Evolutionary conservation across 83 land plant genomes (phyloP).

Genomic region (Thuja plicata): DNA sequence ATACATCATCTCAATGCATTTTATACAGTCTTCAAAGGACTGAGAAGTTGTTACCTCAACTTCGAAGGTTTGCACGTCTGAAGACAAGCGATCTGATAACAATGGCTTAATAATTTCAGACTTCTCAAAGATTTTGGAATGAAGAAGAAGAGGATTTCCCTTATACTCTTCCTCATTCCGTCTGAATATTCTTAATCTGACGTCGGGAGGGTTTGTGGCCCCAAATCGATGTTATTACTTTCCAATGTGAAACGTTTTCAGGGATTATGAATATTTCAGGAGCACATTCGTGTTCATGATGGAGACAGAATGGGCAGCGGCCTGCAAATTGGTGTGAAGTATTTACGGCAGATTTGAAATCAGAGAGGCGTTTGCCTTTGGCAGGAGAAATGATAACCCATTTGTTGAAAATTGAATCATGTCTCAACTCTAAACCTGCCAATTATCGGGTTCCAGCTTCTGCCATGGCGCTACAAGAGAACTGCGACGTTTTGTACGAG

Average conservation of each 20-base stretch:
- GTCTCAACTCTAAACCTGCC: constrained; percentile 25
- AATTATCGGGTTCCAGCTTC: not conserved
- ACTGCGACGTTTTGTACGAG: not conserved
- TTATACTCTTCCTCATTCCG: too few species aligned
- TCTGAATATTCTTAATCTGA: too few species aligned
- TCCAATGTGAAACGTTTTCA: constrained; percentile 32
- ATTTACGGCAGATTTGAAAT: constrained; percentile 43
- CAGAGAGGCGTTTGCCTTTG: constrained; percentile 53
- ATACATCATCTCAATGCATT: too few species aligned
- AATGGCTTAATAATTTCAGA: too few species aligned
- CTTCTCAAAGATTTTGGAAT: too few species aligned
- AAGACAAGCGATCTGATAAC: too few species aligned
- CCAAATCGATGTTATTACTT: too few species aligned
- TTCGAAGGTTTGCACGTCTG: too few species aligned
- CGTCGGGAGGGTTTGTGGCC: too few species aligned
- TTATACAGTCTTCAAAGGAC: too few species aligned
- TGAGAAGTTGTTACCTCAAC: too few species aligned
- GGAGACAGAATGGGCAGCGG: constrained; percentile 60
- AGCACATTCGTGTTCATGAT: constrained; percentile 66
- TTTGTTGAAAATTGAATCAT: constrained; percentile 41
- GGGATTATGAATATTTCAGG: constrained; percentile 72
- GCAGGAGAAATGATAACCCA: constrained; percentile 73
- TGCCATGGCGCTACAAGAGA: not conserved
- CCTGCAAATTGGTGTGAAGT: constrained; percentile 10
- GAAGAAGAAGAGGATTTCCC: too few species aligned